phyloP scores from a whole-genome alignment of 1,139 yeast species.

The Blastobotrys buckinghamii region DNA sequence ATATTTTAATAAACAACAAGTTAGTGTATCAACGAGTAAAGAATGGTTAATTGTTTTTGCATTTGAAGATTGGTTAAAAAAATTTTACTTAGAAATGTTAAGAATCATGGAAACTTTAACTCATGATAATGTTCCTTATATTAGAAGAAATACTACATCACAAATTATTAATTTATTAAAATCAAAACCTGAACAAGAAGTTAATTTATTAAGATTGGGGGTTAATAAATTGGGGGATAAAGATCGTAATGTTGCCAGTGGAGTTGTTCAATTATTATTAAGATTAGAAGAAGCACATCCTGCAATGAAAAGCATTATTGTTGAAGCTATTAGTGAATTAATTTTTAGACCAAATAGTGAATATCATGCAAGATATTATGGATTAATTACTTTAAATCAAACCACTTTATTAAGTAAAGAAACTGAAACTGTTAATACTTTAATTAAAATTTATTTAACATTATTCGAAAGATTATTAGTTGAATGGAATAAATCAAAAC shows the following conservation, averaged over 20 bases:
- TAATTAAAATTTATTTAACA: constrained; percentile 80
- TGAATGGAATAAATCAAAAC: constrained; percentile 53
- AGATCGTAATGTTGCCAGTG: constrained; percentile 86
- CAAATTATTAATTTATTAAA: constrained; percentile 76
- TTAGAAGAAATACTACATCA: constrained; percentile 67
- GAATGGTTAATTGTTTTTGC: constrained; percentile 65
- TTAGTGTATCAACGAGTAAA: constrained; percentile 37
- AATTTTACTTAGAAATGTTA: constrained; percentile 61
- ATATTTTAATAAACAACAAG: constrained; percentile 72
- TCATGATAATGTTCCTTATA: constrained; percentile 91
- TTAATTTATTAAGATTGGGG: constrained; percentile 77
- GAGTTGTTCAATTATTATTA: constrained; percentile 74
- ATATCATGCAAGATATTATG: constrained; percentile 82
- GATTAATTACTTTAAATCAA: constrained; percentile 84
- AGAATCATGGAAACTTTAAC: constrained; percentile 67
- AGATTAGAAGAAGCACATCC: constrained; percentile 91
- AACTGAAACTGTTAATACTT: constrained; percentile 67
- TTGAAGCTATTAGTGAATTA: constrained; percentile 74
- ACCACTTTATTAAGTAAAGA: constrained; percentile 80
- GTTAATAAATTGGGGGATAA: constrained; percentile 92
- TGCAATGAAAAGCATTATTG: constrained; percentile 81
- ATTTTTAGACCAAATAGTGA: constrained; percentile 72
- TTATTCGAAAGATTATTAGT: constrained; percentile 77
- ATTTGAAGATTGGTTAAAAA: constrained; percentile 85
- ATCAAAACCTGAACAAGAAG: constrained; percentile 95